Evolutionary conservation across 768 basidiomycete genomes (phyloP).

Genomic region (Agaricus sinodeliciosus): DNA sequence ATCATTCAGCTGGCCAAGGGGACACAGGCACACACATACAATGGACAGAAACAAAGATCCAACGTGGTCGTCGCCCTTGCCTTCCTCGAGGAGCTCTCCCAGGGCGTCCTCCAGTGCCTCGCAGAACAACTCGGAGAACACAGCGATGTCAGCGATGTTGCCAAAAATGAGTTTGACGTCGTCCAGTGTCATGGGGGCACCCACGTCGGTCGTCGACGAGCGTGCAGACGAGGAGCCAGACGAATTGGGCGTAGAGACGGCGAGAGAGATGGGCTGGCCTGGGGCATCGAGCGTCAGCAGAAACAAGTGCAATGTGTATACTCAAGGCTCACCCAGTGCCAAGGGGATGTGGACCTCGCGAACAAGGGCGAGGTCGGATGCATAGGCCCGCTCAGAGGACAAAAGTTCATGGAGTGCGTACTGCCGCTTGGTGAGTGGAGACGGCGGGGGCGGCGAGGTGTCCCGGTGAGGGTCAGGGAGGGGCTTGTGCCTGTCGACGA

Average conservation of each 20-base stretch:
- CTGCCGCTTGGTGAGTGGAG: conserved; percentile 59
- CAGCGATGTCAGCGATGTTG: conserved; percentile 70
- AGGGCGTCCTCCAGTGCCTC: conserved; percentile 61
- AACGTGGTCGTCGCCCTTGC: conserved; percentile 63
- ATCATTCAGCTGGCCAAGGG: conserved; percentile 7
- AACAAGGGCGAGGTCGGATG: conserved; percentile 76
- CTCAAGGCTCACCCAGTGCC: conserved; percentile 52
- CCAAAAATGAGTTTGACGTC: conserved; percentile 69
- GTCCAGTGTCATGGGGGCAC: conserved; percentile 62
- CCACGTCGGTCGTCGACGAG: conserved; percentile 30
- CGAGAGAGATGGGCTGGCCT: conserved; percentile 29
- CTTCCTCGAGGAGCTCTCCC: conserved; percentile 54
- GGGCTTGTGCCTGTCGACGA: conserved; percentile 16
- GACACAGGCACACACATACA: conserved; percentile 35
- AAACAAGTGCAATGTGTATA: conserved; percentile 11
- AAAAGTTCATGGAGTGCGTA: conserved; percentile 76
- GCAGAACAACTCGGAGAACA: conserved; percentile 61
- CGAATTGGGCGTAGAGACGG: conserved; percentile 41
- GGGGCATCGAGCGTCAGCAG: conserved; percentile 10
- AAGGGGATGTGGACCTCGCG: conserved; percentile 74
- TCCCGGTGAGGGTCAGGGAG: conserved; percentile 12
- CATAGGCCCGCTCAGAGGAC: conserved; percentile 75
- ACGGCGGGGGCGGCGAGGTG: conserved; percentile 19
- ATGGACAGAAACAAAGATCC: conserved; percentile 65
- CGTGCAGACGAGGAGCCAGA: conserved; percentile 43